These are phyloP conservation scores for Solanum gracilifrons DNA, from an alignment of 257 asterid species.

Conservation along the genomic window DNA sequence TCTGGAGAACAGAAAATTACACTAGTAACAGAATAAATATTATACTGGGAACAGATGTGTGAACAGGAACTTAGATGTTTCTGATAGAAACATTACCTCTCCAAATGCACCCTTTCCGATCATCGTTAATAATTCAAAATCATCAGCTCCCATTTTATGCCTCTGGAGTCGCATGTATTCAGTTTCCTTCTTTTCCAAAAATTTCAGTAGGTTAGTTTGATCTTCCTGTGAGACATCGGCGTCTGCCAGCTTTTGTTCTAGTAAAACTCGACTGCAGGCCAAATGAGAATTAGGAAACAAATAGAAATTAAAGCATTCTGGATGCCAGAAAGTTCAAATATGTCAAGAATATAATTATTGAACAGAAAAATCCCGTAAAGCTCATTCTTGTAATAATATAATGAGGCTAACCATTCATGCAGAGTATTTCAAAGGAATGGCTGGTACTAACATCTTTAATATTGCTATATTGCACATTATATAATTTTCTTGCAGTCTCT, in stretches of 20 bases:
- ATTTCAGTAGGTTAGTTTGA: conserved; percentile 76
- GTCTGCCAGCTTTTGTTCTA: conserved; percentile 91
- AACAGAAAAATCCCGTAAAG: not conserved
- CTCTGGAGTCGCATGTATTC: conserved; percentile 97
- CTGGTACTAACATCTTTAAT: not conserved
- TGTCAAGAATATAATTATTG: not conserved
- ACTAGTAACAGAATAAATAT: not conserved
- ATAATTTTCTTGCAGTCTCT: not conserved
- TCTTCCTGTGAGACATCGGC: conserved; percentile 98
- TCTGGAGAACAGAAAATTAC: not conserved
- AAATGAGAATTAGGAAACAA: conserved; percentile 5
- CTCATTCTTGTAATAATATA: not conserved
- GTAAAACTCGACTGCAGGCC: conserved; percentile 58
- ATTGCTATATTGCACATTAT: not conserved
- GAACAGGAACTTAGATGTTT: not conserved
- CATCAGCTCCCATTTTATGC: conserved; percentile 93
- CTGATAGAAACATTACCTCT: conserved; percentile 44
- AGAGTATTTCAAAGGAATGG: not conserved
- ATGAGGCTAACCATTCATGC: not conserved
- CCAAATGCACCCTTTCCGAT: conserved; percentile 99
- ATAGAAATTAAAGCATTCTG: not conserved
- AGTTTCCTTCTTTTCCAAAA: conserved; percentile 89
- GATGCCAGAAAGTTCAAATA: not conserved
- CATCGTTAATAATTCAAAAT: conserved; percentile 89
- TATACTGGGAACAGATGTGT: not conserved